Evolutionary conservation across 73 alveolate genomes (phyloP), one percentile per base, ranked within the genome.

Genomic region (Paramecium tetraurelia): DNA sequence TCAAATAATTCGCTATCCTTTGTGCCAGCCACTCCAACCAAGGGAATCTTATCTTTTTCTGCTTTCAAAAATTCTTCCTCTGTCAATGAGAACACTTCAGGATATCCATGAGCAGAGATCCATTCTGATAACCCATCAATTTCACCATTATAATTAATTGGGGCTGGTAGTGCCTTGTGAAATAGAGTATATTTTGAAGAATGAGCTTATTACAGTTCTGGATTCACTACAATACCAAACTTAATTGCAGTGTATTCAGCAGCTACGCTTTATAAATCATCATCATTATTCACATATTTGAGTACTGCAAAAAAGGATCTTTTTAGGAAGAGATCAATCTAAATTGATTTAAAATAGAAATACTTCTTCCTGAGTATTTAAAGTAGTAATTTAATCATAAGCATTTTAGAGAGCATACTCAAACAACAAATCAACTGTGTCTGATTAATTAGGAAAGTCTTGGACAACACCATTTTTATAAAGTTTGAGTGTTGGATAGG

Each of bases 31-130:
- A 36, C 35, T 10, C 24, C 90, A 10, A 80, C 57, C 46, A 80
- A 48, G 24, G n/a, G n/a, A 7, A 48, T 11, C 20, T 80, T 80
- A 24, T 80, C 71, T 31, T 21, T 43, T n/a, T 18, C 50, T 1
- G 58, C 90, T 24, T 46, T 80, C 8, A 20, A 27, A n/a, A 80
- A 80, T 27, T 80, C 90, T 80, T 80, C 75, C 29, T 80, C 90
- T 43, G 71, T 80, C 1, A 80, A 80, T 43, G 90, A 38, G 48
- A 80, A 80, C 4, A 80, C 58, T 5, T 24, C 24, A n/a, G 76
- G 76, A 80, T 7, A 80, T 3, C 63, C 90, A 44, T 43, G 10
- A 3, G 8, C 5, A 43, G 48, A 38, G 5, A 80, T 46, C 46
- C 46, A 80, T 41, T 80, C 70, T 21, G 3, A 21, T 48, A 80